Evolutionary conservation across 2,329 filamentous ascomycete species (phyloP), one percentile per base, ranked within the genome.

Genomic region (Diaporthe aspalathi): DNA sequence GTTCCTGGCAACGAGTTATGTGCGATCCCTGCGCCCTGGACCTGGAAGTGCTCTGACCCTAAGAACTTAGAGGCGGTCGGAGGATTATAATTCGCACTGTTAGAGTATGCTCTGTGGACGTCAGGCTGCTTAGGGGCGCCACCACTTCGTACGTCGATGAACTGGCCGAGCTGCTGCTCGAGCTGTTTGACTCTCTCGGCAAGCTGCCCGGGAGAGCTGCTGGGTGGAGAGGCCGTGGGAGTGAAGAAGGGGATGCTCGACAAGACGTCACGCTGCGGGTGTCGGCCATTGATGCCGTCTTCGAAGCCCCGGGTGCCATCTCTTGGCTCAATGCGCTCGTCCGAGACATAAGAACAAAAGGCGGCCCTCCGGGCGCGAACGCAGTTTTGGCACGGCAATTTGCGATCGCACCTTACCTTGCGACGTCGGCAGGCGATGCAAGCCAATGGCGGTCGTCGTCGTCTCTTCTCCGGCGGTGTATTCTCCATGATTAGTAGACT

Each of bases 321-420:
- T 52, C 62, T 49, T 17, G 68, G 68, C 57, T 72, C 38, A 67
- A 70, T 60, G 20, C 73, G 50, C 38, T 70, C 70, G 24, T 77
- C 76, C 5, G 79, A 60, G n/a, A 72, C 77, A 65, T 83, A 84
- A 9, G 78, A 70, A 65, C 83, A 84, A 4, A 75, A 74, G 20
- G 66, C 57, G 2, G 75, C 76, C 5, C 72, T 80, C 68, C 77
- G 80, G n/a, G 83, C 81, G 9, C 79, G 78, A 5, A 81, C 70
- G 65, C 84, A 85, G 70, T 84, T 84, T 70, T 76, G 78, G 71
- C 84, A 85, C 0, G 84, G 84, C 4, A 74, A 74, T 29, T 81
- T 78, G 40, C 81, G 78, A 68, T 85, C 80, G 68, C 84, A 85
- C n/a, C 80, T 78, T 20, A 84, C 80, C 72, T 85, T 85, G 63